These are phyloP conservation scores for Penicillium turbatum DNA, from an alignment of 495 filamentous ascomycete genomes.

Conservation along the genomic window DNA sequence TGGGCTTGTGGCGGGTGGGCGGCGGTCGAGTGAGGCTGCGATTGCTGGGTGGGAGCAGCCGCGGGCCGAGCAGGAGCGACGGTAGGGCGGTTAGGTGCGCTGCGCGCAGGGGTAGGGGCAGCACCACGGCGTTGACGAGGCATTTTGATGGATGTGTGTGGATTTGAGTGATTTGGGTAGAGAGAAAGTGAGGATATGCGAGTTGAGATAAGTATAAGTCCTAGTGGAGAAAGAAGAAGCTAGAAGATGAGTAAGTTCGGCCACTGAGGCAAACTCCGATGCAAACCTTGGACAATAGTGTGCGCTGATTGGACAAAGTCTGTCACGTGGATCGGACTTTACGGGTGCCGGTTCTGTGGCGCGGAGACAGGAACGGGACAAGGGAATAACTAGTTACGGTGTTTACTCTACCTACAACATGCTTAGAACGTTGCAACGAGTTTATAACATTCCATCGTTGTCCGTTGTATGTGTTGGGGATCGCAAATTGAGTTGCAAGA, in stretches of 20 bases:
- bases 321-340: constrained; percentile 14
- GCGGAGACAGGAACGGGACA: constrained; percentile 5
- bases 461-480: too few species aligned
- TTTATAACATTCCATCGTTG: too few species aligned
- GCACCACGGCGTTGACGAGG: constrained; percentile 71
- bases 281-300: constrained; percentile 14
- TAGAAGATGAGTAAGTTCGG: constrained; percentile 24
- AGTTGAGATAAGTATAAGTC: constrained; percentile 9
- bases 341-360: not conserved
- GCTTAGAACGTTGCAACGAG: too few species aligned
- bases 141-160: constrained; percentile 50
- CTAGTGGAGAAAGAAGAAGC: constrained; percentile 25
- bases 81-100: constrained; percentile 64
- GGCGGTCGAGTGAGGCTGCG: constrained; percentile 59
- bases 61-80: constrained; percentile 57
- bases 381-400: not conserved
- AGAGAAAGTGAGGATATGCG: constrained; percentile 9
- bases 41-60: constrained; percentile 46
- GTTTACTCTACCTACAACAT: too few species aligned
- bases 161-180: not conserved
- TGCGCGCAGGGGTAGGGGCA: constrained; percentile 49
- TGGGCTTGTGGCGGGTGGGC: constrained; percentile 50
- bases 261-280: constrained; percentile 26
- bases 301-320: constrained; percentile 18
- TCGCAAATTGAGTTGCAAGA: too few species aligned